Evolutionary conservation across 257 asterid species (phyloP), one percentile per base, ranked within the genome.

Genomic region (Solanum ossicruentum): DNA sequence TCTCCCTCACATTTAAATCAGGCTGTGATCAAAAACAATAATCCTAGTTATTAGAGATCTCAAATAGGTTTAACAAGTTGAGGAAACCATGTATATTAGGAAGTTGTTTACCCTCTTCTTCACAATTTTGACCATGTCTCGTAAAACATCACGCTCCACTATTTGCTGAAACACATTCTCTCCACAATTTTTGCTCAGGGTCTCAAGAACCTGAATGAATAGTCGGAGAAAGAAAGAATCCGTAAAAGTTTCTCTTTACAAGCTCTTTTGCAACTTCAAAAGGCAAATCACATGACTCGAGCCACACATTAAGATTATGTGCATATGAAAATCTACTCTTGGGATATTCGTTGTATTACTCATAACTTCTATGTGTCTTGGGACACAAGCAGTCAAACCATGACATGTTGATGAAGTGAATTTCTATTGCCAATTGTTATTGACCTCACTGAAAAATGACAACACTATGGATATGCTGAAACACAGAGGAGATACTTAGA

Each of bases 101-200:
- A 70, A 52, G 36, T 47, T 12, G 28, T 10, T 70, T 87, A 94
- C 99, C 98, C 92, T 97, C 91, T 97, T 97, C 93, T 87, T 95
- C 15, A 95, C 98, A 87, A 94, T 92, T 92, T 97, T 97, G 84
- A 97, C 99, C 99, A 97, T 95, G 57, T 93, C 99, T 85, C 89
- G 96, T 65, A 97, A 89, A 84, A 97, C 92, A 87, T 95, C 99
- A 82, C 98, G 93, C 89, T 97, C 99, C 61, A 88, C 95, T 73
- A 97, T 94, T 92, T 88, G 98, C 88, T 94, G 98, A 86, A 97
- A 97, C 61, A 97, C 87, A 67, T 85, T 89, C 90, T 97, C 99
- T 84, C 97, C 99, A 87, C 99, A 97, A 84, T 97, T 97, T 90
- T 97, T 97, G 93, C 94, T 94, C 70, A 97, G 91, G 67, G 99